Base-by-base conservation (phyloP, 2,329 filamentous ascomycete species). In the Phaeophleospora eucalypticola region DNA sequence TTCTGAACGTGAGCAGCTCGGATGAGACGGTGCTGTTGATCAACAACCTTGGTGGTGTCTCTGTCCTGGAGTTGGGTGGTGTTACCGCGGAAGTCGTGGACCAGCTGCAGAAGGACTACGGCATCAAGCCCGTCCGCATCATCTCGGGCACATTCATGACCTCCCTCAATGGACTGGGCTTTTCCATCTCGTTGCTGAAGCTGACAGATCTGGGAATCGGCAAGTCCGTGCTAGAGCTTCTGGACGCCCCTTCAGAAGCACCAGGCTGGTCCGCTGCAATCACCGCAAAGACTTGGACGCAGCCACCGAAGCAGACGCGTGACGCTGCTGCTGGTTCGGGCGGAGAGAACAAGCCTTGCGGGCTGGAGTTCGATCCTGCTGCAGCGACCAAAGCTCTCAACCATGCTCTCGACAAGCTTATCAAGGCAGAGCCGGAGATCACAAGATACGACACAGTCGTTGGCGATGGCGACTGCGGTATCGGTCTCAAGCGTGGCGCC, bases 391-490 rank as follows among this genome's bases (percentile, higher is more conserved):
- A 72, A 42, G 74, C 72, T 18, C 71, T 85, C 34, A 72, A 68
- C 34, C 69, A 71, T 24, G 83, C 74, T 15, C 71, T 89, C 14
- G 70, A 84, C 40, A 74, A 72, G 29, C 71, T 89, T 12, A 77
- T 88, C 52, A 75, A 72, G 0, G 83, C 76, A 1, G 84, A 87
- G 60, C 76, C 81, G 7, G 76, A 83, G 35, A 72, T 87, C 45
- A 87, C 84, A 9, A 77, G 71, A 45, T 87, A 78, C 61, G 84
- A 87, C 62, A 94, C 88, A 0, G 81, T 93, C 10, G 88, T 95
- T 18, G 89, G 89, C 35, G 89, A 95, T 63, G 89, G 89, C 38
- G 89, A 95, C 68, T 95, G 89, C 61, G 89, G 89, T 8, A 87
- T 89, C 48, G 88, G 88, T 4, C 73, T 95, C 51, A 89, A 88